These are phyloP conservation scores for Stephania cephalantha DNA, from an alignment of 164 flowering plant genomes.

Conservation along the genomic window DNA sequence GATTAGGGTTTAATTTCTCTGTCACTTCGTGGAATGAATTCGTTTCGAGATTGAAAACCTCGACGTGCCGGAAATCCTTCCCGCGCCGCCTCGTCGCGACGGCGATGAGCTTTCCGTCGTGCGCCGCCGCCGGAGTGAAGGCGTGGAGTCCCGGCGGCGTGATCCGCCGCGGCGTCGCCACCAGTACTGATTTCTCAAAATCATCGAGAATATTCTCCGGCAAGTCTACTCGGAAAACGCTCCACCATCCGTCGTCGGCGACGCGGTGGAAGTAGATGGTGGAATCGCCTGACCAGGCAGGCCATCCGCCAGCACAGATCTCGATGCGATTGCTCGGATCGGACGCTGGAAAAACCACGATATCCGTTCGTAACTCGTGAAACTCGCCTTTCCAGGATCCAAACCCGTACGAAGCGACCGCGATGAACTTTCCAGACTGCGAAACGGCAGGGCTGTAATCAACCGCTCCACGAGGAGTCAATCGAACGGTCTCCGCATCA, in stretches of 20 bases:
- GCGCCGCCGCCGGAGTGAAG: conserved; percentile 72
- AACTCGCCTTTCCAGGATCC: conserved; percentile 75
- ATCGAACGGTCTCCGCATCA: conserved; percentile 18
- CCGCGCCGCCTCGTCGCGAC: conserved; percentile 68
- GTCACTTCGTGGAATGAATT: conserved; percentile 45
- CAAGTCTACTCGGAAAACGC: conserved; percentile 53
- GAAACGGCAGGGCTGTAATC: conserved; percentile 84
- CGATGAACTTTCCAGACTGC: conserved; percentile 44
- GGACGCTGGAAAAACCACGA: conserved; percentile 51
- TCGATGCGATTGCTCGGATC: conserved; percentile 40
- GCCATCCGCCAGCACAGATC: conserved; percentile 74
- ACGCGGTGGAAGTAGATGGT: conserved; percentile 63
- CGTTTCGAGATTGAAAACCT: conserved; percentile 50
- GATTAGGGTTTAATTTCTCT: conserved; percentile 40
- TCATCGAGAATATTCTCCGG: conserved; percentile 3
- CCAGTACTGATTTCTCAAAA: background rate
- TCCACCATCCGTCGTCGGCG: conserved; percentile 93
- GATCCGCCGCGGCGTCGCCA: conserved; percentile 27
- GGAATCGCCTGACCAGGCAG: conserved; percentile 76
- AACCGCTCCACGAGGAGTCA: conserved; percentile 52
- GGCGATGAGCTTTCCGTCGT: conserved; percentile 43
- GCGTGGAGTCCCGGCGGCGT: conserved; percentile 82
- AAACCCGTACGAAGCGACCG: conserved; percentile 80
- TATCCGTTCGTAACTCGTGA: conserved; percentile 56
- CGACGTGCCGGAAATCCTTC: conserved; percentile 55